Evolutionary conservation across 257 asterid species (phyloP), one percentile per base, ranked within the genome.

Genomic region (Solanum dulcamara): DNA sequence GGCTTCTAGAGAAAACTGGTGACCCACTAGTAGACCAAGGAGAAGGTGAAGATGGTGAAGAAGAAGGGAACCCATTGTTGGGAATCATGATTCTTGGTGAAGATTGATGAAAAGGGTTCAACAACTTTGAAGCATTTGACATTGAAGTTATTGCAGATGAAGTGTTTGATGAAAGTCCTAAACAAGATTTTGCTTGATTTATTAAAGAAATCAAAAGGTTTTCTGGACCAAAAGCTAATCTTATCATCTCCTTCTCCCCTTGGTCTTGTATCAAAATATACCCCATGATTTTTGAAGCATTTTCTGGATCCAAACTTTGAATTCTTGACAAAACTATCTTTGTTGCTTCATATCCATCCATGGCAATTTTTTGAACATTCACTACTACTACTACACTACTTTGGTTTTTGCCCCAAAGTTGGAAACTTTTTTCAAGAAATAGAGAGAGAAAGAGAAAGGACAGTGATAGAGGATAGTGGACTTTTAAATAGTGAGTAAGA

Each of bases 281-380:
- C 8, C 99, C 99, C 90, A 95, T 96, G 88, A 94, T 96, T 87
- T 90, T 96, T 1, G 98, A 91, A 46, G 97, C 97, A 89, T 93
- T 92, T 46, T 94, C 96, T 11, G 95, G 99, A 89, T 96, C 99
- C 90, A 96, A 82, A 38, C 77, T 74, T 50, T 93, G 96, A 89
- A 96, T 91, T 90, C 98, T 93, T 26, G 98, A 92, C 88, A 96
- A 91, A 38, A 96, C 97, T 42, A 87, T 80, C 74, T 89, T 92
- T 1, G 99, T 93, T 15, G 99, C 98, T 60, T 96, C 98, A 13
- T 92, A 91, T 2, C 91, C 80, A 85, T 96, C 98, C 99, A 96
- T 84, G 33, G 51, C 7, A 14, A 28, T 38, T 66, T 13, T 24
- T 57, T 7, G 20, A 26, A 37, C 60, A 55, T 30, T 35, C 59